Base-by-base conservation (phyloP, 345 rosid species). In the Syzygium oleosum region DNA sequence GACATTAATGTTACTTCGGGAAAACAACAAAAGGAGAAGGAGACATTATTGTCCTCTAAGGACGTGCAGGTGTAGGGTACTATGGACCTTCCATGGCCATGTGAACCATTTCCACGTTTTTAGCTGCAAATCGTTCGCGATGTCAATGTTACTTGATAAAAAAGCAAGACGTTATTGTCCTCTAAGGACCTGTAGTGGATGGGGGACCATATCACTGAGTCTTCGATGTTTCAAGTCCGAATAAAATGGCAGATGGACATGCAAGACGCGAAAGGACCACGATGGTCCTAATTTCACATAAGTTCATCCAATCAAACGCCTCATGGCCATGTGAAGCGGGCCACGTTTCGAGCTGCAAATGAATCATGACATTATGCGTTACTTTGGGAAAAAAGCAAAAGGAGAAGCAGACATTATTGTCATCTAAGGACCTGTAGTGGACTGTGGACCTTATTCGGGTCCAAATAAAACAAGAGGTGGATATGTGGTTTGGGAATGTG, bases 341-440 rank as follows among this genome's bases (percentile, higher is more conserved):
- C 14, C 29, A 4, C 29, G 0, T 23, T 58, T 25, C 1, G 0
- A 58, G 29, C 25, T 56, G 14, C 29, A 23, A 58, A 25, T 58
- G 29, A 58, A 4, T n/a, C 9, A 3, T 2, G 0, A 13, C 3
- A 2, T 12, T 12, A n/a, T 38, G 4, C 3, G 68, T n/a, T 12
- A 27, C 17, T 61, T 14, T n/a, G 4, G 8, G 0, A n/a, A 25
- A 4, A 27, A 59, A n/a, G 31, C 31, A 59, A 27, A 58, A 11
- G 29, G 15, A 58, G 16, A n/a, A 13, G 73, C 15, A 6, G 0
- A 15, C 19, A 14, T 12, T n/a, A 14, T 29, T 63, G 34, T 14
- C 77, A 21, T 63, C 77, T 6, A n/a, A n/a, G 77, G 38, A 63
- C 77, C 0, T 29, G 19, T 63, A 16, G 38, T 14, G 21, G 23